Evolutionary conservation across 179 eudicot genomes (phyloP).

Genomic region (Silene noctiflora): DNA sequence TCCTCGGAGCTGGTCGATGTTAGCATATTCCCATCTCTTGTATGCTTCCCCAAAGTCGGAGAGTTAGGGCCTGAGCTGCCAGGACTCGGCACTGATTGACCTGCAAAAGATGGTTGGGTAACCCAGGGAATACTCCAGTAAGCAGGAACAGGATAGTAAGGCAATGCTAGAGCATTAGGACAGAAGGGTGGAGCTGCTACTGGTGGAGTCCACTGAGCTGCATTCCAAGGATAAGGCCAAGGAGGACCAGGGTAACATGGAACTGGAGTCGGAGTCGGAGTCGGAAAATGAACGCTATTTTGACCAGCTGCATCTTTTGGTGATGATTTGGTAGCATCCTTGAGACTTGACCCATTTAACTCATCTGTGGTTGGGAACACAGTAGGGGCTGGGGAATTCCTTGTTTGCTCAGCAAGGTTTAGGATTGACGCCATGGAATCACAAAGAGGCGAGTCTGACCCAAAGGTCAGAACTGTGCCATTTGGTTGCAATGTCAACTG

Average conservation of each 20-base stretch:
- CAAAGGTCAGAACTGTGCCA: conserved; percentile 22
- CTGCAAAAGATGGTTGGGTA: conserved; percentile 19
- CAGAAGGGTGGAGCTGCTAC: conserved; percentile 26
- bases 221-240: conserved; percentile 32
- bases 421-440: conserved; percentile 29
- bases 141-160: conserved; percentile 25
- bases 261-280: conserved; percentile 14
- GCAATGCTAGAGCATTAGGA: conserved; percentile 26
- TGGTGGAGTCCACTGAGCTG: conserved; percentile 27
- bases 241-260: conserved; percentile 27
- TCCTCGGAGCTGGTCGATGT: conserved; percentile 15
- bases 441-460: conserved; percentile 25
- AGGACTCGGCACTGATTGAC: conserved; percentile 17
- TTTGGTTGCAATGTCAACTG: conserved; percentile 19
- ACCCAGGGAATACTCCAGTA: conserved; percentile 30
- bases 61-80: conserved; percentile 30
- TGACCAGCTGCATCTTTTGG: conserved; percentile 1
- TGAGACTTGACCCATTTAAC: conserved; percentile 19
- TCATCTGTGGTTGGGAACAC: conserved; percentile 18
- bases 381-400: conserved; percentile 1
- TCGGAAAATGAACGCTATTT: conserved; percentile 15
- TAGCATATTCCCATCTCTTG: conserved; percentile 29
- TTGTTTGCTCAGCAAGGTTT: conserved; percentile 20
- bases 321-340: conserved; percentile 17
- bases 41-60: conserved; percentile 32